phyloP scores from a whole-genome alignment of 768 basidiomycete genomes.

The Rossbeevera mucosa region DNA sequence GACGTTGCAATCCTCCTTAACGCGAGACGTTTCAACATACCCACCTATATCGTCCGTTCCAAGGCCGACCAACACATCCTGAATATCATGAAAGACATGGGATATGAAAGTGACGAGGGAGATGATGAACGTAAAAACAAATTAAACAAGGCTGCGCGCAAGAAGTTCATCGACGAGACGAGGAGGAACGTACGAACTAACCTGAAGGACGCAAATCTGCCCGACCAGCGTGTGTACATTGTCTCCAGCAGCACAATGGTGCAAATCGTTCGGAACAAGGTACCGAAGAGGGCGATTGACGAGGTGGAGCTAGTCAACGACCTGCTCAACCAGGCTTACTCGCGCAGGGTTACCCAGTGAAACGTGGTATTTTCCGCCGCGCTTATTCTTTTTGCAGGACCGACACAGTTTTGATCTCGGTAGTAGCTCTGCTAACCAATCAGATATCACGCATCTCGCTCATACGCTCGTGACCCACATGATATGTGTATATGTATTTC shows the following conservation, averaged over 20 bases:
- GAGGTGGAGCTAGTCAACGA: constrained; percentile 12
- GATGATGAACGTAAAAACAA: constrained; percentile 8
- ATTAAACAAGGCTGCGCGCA: constrained; percentile 14
- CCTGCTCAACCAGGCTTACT: constrained; percentile 8
- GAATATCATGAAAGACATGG: constrained; percentile 23
- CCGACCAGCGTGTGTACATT: constrained; percentile 25
- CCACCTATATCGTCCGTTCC: constrained; percentile 34
- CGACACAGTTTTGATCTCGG: neutral
- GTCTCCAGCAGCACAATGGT: constrained; percentile 19
- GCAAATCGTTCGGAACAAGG: constrained; percentile 7
- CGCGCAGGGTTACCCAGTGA: neutral
- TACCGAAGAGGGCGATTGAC: constrained; percentile 13
- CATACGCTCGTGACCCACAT: neutral
- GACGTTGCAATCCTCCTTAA: constrained; percentile 32
- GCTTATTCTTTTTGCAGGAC: neutral
- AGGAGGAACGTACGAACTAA: constrained; percentile 15
- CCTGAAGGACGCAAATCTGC: constrained; percentile 16
- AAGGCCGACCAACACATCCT: constrained; percentile 33
- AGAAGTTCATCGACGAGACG: constrained; percentile 22
- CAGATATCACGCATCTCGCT: neutral
- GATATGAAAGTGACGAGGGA: constrained; percentile 18
- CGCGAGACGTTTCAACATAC: constrained; percentile 29
- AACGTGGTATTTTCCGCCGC: neutral
- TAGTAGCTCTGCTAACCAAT: neutral
- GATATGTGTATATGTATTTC: neutral